Percentiles rank a stretch among this genome's conserved stretches.
Conservation (phyloP, 768 basidiomycete genomes). For the Agaricus blazei region DNA sequence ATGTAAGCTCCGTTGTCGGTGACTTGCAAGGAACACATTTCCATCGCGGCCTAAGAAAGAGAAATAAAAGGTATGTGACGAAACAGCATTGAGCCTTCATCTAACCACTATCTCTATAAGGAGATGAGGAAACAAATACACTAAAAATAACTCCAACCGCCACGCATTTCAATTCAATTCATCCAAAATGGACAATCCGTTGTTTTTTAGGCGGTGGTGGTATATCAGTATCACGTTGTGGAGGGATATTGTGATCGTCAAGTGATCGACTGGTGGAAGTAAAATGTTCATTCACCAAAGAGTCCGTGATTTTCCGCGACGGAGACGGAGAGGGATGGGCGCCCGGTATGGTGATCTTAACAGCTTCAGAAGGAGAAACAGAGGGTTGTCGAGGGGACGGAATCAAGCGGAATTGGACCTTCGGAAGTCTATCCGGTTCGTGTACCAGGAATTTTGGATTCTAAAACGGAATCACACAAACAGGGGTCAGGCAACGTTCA, state of each 20-base stretch:
- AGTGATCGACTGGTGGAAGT: conserved; percentile 20
- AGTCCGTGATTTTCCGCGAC: conserved; percentile 7
- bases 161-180: not conserved
- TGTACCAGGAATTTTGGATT: conserved; percentile 35
- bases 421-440: conserved; percentile 16
- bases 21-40: too few relatives aligned
- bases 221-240: not conserved
- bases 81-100: too few relatives aligned
- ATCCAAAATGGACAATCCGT: conserved; percentile 16
- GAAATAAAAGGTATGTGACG: too few relatives aligned
- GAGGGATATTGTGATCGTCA: not conserved
- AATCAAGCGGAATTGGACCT: conserved; percentile 21
- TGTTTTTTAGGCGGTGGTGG: conserved; percentile 16
- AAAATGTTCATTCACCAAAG: conserved; percentile 16
- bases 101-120: too few relatives aligned
- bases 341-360: conserved; percentile 21
- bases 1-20: too few relatives aligned
- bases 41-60: too few relatives aligned
- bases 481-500: not conserved
- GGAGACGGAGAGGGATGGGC: conserved; percentile 1
- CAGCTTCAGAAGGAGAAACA: conserved; percentile 9
- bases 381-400: conserved; percentile 17
- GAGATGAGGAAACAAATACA: not conserved
- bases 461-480: conserved; percentile 16
- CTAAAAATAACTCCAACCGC: not conserved